Evolutionary conservation across 1,284 basidiomycete species (phyloP), one percentile per base, ranked within the genome.

Genomic region (Sanguinoderma infundibulare): DNA sequence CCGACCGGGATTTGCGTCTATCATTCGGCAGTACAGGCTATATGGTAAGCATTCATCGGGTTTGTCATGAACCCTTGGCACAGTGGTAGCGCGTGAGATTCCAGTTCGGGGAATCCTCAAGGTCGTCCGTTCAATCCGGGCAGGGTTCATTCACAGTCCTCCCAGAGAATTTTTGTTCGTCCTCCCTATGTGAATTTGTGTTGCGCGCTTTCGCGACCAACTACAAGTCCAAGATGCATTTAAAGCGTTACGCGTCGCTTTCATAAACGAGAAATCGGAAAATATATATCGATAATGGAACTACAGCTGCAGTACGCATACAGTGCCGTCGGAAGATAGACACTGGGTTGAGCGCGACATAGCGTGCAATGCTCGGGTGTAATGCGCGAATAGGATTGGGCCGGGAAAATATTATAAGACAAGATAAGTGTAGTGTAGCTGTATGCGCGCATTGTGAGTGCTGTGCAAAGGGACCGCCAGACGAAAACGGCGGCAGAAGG

Each of bases 111-210:
- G 59, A 52, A 53, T 69, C 65, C 69, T 69, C 72, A 72, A 72
- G 71, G 71, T 67, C 71, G 71, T 73, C 71, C 71, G 71, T 71
- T 71, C 70, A 68, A 73, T 70, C 70, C 71, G 71, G 71, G 71
- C 70, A 64, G 71, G 68, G 71, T 69, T 72, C 69, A 70, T 66
- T 66, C 47, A 6, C 38, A 39, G 5, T 39, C 4, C 38, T 39
- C 38, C n/a, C n/a, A n/a, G n/a, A n/a, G n/a, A n/a, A n/a, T n/a
- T n/a, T n/a, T n/a, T n/a, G n/a, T n/a, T n/a, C n/a, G n/a, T n/a
- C n/a, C n/a, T n/a, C n/a, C n/a, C n/a, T n/a, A n/a, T n/a, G n/a
- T n/a, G n/a, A n/a, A n/a, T n/a, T n/a, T n/a, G n/a, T n/a, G n/a
- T n/a, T n/a, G n/a, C n/a, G n/a, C n/a, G n/a, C n/a, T n/a, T n/a